Evolutionary conservation across 2,329 filamentous ascomycete species (phyloP), one percentile per base, ranked within the genome.

Genomic region (Paracoccidioides brasiliensis): DNA sequence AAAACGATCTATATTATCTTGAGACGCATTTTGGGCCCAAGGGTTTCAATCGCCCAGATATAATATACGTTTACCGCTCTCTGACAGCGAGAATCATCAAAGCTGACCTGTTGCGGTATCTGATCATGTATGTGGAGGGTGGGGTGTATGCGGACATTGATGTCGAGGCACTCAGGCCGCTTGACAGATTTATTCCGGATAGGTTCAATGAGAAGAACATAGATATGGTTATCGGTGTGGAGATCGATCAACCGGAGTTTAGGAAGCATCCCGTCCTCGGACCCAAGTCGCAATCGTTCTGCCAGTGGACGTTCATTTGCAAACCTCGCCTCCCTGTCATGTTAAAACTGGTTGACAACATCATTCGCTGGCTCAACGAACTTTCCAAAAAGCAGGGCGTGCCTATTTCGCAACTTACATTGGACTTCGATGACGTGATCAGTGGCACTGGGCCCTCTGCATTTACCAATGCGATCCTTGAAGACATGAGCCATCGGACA

Each of bases 291-390:
- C 74, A 76, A 60, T 87, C 83, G 0, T 87, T 88, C 66, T 87
- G 84, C 66, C 84, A 87, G 64, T 88, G 84, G 84, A 87, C 84
- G 0, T 85, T 87, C 63, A 83, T 85, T 72, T 80, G 80, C 62
- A 85, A 86, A 64, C 83, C 84, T 0, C 73, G 76, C 15, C 77
- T 83, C 32, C 82, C 82, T 1, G 81, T 87, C 55, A 86, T 88
- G 82, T 73, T 86, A 67, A 72, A 73, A 37, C 74, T 88, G 3
- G 78, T 87, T 49, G 82, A 86, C 65, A 80, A 83, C 62, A 86
- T 87, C 65, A 78, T 86, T 68, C 65, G 71, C 0, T 86, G 83
- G 84, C 73, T 87, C 52, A 76, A 79, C 33, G 77, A 75, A 0
- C 75, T 86, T 3, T 77, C 83, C 1, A 70, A 71, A 51, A 67